A percentile compares a stretch with the other conserved stretches of the same genome.
phyloP scores from a whole-genome alignment of 2,329 filamentous ascomycete species.

The Aspergillus alliaceus region DNA sequence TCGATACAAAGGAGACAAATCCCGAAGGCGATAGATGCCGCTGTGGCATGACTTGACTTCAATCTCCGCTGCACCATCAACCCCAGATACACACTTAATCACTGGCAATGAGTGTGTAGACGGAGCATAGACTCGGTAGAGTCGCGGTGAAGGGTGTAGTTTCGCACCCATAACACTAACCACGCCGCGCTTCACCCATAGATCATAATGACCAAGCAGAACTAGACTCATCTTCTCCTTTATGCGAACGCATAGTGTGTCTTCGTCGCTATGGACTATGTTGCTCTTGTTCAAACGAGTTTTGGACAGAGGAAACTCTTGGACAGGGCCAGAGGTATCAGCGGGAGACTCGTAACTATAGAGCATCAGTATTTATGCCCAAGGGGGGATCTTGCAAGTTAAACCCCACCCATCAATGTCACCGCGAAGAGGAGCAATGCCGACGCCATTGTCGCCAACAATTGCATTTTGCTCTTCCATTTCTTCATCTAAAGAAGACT shows the following conservation, averaged over 20 bases:
- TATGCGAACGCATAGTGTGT: conserved; percentile 40
- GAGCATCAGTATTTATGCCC: conserved; percentile 14
- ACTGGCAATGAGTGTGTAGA: conserved; percentile 58
- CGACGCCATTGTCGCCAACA: conserved; percentile 21
- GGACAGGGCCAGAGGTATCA: conserved; percentile 28
- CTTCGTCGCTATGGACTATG: conserved; percentile 39
- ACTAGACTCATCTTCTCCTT: conserved; percentile 43
- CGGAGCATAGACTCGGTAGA: conserved; percentile 55
- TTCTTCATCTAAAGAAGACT: conserved; percentile 18
- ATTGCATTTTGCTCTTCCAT: conserved; percentile 14
- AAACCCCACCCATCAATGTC: conserved; percentile 27
- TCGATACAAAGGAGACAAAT: conserved; percentile 53
- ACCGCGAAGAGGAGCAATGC: conserved; percentile 22
- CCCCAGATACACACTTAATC: conserved; percentile 47
- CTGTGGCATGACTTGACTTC: conserved; percentile 49
- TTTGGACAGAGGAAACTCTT: conserved; percentile 44
- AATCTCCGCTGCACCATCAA: conserved; percentile 47
- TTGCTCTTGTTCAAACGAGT: conserved; percentile 36
- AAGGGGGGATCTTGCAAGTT: background rate
- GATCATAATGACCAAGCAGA: conserved; percentile 55
- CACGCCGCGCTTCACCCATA: conserved; percentile 58
- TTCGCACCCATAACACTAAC: conserved; percentile 61
- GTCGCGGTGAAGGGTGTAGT: conserved; percentile 45
- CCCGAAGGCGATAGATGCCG: conserved; percentile 45
- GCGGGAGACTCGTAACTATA: conserved; percentile 33